Conservation (phyloP, 2,329 filamentous ascomycete species). For the Diaporthe citriasiana region DNA sequence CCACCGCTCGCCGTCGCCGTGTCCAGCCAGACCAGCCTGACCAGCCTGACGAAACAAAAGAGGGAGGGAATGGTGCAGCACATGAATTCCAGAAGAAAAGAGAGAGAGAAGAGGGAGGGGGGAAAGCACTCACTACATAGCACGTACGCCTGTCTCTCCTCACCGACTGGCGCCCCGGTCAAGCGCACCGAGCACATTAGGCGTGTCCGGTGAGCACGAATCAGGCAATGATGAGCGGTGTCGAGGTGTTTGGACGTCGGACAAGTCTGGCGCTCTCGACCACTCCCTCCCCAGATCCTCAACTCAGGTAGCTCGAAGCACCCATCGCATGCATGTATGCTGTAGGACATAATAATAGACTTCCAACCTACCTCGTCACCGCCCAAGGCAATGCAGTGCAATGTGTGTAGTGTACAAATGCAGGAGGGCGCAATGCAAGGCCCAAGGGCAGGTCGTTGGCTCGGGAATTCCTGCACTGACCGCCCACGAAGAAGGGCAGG, state of each 20-base stretch:
- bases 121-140: neutral
- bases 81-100: neutral
- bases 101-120: neutral
- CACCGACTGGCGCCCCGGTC: constrained; percentile 11
- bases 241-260: constrained; percentile 21
- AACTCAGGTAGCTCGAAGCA: neutral
- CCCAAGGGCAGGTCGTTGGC: neutral
- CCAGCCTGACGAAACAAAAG: neutral
- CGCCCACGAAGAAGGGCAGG: neutral
- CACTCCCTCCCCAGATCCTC: neutral
- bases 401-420: constrained; percentile 19
- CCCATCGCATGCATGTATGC: neutral
- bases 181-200: constrained; percentile 6
- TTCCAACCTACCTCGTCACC: neutral
- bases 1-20: constrained; percentile 1
- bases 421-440: neutral
- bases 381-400: constrained; percentile 20
- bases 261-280: neutral
- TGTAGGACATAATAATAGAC: neutral
- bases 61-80: too few species aligned
- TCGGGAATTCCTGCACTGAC: constrained; percentile 12
- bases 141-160: neutral
- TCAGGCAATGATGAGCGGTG: constrained; percentile 33
- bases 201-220: constrained; percentile 25
- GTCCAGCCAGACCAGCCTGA: neutral